These are phyloP conservation scores for Penicillium sp. DNA, from an alignment of 2,329 filamentous ascomycete species.

Conservation along the genomic window DNA sequence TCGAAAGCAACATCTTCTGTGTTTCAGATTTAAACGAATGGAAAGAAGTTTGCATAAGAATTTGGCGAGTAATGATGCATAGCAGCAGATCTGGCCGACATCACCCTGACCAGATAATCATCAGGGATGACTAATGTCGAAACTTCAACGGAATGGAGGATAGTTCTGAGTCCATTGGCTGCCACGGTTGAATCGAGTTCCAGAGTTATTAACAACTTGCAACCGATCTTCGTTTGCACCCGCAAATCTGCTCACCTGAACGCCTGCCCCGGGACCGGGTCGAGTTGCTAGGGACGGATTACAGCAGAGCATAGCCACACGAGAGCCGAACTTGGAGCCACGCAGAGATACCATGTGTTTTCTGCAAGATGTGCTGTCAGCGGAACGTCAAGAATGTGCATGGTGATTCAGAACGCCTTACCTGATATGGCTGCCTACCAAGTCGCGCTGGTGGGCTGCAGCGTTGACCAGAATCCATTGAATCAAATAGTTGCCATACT, in stretches of 20 bases:
- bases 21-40: conserved; percentile 22
- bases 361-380: conserved; percentile 27
- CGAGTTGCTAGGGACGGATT: conserved; percentile 87
- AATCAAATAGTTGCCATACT: conserved; percentile 97
- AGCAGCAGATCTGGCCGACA: conserved; percentile 6
- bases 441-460: conserved; percentile 80
- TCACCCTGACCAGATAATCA: conserved; percentile 12
- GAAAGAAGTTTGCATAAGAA: conserved; percentile 21
- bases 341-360: conserved; percentile 99
- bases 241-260: conserved; percentile 58
- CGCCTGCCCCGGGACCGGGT: conserved; percentile 75
- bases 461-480: conserved; percentile 95
- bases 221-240: conserved; percentile 46
- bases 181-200: conserved; percentile 32
- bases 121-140: not conserved
- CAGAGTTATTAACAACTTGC: conserved; percentile 35
- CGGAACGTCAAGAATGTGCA: not conserved
- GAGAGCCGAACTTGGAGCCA: conserved; percentile 96
- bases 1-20: conserved; percentile 19
- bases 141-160: conserved; percentile 32
- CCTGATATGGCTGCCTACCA: conserved; percentile 89
- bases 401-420: conserved; percentile 20
- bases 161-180: conserved; percentile 36
- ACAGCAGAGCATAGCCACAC: conserved; percentile 97
- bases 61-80: conserved; percentile 10